Evolutionary conservation across 2,329 filamentous ascomycete species (phyloP).

Genomic region (Lecanicillium sp.): DNA sequence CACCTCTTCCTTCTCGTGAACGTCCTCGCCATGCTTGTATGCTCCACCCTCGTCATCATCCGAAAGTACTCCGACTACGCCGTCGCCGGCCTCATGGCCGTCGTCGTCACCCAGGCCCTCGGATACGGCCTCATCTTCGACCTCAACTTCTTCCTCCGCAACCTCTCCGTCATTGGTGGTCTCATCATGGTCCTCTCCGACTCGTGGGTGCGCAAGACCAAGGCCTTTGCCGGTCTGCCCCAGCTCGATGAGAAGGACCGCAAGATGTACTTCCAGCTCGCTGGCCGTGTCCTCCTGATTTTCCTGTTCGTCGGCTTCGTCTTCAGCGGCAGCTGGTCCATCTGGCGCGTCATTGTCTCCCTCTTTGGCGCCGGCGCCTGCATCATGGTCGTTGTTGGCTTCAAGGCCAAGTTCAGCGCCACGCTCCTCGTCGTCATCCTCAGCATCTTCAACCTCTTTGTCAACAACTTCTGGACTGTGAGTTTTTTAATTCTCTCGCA

Average conservation of each 20-base stretch:
- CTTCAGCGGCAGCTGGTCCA: constrained; percentile 86
- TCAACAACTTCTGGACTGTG: constrained; percentile 99
- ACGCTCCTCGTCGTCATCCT: constrained; percentile 91
- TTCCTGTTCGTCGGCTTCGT: constrained; percentile 97
- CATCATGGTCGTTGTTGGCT: constrained; percentile 97
- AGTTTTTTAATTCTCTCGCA: too few relatives aligned
- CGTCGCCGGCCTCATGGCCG: constrained; percentile 80
- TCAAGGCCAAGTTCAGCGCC: constrained; percentile 99
- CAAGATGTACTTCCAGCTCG: constrained; percentile 99
- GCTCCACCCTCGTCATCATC: constrained; percentile 80
- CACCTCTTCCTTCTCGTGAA: constrained; percentile 91
- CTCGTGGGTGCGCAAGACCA: constrained; percentile 95
- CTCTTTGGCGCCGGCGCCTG: constrained; percentile 83
- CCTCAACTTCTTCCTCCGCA: constrained; percentile 99
- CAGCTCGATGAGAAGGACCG: constrained; percentile 97
- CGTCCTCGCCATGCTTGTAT: constrained; percentile 77
- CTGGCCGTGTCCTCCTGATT: constrained; percentile 89
- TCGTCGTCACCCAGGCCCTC: constrained; percentile 88
- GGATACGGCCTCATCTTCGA: constrained; percentile 98
- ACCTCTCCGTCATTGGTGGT: constrained; percentile 93
- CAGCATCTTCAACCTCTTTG: constrained; percentile 91
- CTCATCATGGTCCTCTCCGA: constrained; percentile 97
- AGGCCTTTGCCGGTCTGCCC: constrained; percentile 90
- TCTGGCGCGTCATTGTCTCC: constrained; percentile 82
- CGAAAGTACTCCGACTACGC: constrained; percentile 92